Conservation (phyloP, 306 rosid genomes). For the Ormosia semicastrata region DNA sequence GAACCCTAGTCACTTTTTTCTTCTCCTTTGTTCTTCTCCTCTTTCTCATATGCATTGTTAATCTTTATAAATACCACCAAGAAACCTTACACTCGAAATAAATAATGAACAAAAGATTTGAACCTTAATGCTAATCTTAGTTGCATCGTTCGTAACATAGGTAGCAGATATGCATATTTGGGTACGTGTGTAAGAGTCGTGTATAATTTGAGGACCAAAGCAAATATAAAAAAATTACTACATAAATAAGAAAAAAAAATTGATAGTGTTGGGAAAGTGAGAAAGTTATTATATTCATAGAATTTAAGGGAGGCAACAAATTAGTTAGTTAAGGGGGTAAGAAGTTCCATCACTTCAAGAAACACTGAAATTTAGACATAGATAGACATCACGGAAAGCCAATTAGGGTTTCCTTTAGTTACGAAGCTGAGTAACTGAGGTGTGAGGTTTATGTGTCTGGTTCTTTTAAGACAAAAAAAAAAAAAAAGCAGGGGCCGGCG, state of each 20-base stretch:
- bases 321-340: constrained; percentile 51
- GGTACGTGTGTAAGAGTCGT: background rate
- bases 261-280: constrained; percentile 44
- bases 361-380: constrained; percentile 74
- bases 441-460: constrained; percentile 38
- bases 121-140: constrained; percentile 8
- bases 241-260: background rate
- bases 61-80: no score
- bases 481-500: constrained; percentile 26
- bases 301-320: constrained; percentile 39
- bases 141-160: background rate
- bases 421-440: constrained; percentile 31
- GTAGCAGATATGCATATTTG: background rate
- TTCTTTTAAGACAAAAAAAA: constrained; percentile 44
- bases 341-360: constrained; percentile 71
- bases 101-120: background rate
- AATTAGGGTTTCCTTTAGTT: constrained; percentile 46
- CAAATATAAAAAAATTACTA: background rate
- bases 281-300: constrained; percentile 22
- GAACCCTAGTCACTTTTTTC: no score
- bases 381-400: constrained; percentile 49
- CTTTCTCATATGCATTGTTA: no score
- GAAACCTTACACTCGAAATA: constrained; percentile 9
- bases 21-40: no score
- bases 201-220: background rate